Evolutionary conservation across 345 rosid genomes (phyloP), one percentile per base, ranked within the genome.

Genomic region (Raphanus sativus): DNA sequence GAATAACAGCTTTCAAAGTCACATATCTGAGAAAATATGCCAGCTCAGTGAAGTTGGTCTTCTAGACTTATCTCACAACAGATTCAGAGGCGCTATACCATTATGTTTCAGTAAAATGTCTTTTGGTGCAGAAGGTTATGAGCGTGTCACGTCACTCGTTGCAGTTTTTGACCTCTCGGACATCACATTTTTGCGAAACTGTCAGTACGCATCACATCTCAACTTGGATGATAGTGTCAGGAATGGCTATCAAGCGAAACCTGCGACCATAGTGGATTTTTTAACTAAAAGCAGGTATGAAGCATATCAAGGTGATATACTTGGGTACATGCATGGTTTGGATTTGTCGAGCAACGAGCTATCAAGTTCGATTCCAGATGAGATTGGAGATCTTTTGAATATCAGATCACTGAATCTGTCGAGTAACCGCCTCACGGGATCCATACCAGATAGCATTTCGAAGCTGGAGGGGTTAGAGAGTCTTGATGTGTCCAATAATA

Each of bases 261-360:
- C 55, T 30, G 32, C 62, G 13, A 69, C 13, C 62, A 17, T 62
- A 10, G 75, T 69, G 13, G 75, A 77, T 25, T 77, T 77, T 13
- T 10, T 50, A 10, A 63, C 80, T 0, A 77, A 77, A 70, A 69
- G 16, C 5, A 77, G 75, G 26, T 63, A 70, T 12, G 75, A 77
- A 2, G 62, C 48, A 8, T 77, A 61, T 63, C 59, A 70, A 55
- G 75, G 80, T 48, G 30, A 12, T 84, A 86, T 61, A 54, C 85
- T 38, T 78, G 79, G 38, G 12, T 61, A 11, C 42, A 86, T 66
- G 83, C 87, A 61, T 83, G 54, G 66, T 50, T 74, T 91, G 59
- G 91, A 89, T 86, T 42, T 91, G 83, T 89, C 89, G 17, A 73
- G 71, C 74, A 91, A 89, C 67, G 17, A 75, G 56, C 55, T 91